These are phyloP conservation scores for Mrakiaceae sp. DNA, from an alignment of 1,284 basidiomycete genomes.

Conservation along the genomic window DNA sequence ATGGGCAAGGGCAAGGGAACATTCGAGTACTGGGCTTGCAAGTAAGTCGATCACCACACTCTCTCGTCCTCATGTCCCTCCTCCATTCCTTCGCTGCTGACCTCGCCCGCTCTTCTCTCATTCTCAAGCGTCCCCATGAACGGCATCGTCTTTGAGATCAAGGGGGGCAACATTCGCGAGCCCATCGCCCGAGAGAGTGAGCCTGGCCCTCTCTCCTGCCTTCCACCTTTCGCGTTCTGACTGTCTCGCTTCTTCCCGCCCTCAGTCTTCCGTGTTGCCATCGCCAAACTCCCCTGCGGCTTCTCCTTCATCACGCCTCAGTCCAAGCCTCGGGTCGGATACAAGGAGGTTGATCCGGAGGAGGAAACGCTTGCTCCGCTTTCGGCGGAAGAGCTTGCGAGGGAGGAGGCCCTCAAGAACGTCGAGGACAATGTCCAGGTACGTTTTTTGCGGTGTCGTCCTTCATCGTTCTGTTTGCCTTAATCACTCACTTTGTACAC, in stretches of 20 bases:
- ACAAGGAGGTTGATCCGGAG: constrained; percentile 22
- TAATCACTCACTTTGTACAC: too few relatives aligned
- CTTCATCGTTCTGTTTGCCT: too few relatives aligned
- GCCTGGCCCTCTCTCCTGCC: constrained; percentile 22
- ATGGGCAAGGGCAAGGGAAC: constrained; percentile 99
- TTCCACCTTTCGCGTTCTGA: not conserved
- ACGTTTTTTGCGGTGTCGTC: too few relatives aligned
- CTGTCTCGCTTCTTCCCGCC: not conserved
- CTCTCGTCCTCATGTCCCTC: not conserved
- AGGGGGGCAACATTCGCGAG: constrained; percentile 77
- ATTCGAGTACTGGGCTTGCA: constrained; percentile 94
- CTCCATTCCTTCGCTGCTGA: not conserved
- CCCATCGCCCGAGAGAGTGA: constrained; percentile 86
- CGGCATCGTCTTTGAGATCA: constrained; percentile 88
- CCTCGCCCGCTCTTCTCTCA: not conserved
- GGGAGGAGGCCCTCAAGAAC: not conserved
- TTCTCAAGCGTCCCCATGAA: constrained; percentile 57
- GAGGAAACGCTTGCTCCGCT: not conserved
- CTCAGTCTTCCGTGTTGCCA: constrained; percentile 76
- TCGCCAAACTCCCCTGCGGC: constrained; percentile 76
- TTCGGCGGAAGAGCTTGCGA: not conserved
- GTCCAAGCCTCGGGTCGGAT: constrained; percentile 67
- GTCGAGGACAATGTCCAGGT: not conserved
- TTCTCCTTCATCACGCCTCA: constrained; percentile 75
- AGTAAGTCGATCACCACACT: constrained; percentile 42